Evolutionary conservation across 176 grass and related monocot genomes (phyloP), one percentile per base, ranked within the genome.

Genomic region (Oryza glaberrima): DNA sequence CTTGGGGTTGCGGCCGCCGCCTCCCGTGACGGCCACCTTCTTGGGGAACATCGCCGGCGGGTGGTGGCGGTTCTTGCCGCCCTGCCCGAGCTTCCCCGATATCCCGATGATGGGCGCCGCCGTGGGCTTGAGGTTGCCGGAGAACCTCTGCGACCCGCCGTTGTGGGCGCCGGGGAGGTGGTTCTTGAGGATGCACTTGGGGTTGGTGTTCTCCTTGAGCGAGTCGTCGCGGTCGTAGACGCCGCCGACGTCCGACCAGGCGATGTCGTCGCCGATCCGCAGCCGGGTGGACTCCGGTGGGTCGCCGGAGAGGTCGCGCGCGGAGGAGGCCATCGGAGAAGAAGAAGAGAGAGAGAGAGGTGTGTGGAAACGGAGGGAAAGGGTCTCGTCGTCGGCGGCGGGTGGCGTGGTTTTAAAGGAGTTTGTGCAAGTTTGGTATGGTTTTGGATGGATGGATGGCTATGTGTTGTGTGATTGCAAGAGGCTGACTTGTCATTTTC

Each of bases 221-320:
- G 96, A 99, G n/a, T 94, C 88, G 12, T 99, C 96, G 19, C 93
- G 93, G 67, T 92, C 93, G 80, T 94, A 99, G 7, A 95, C 87
- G 77, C 80, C 82, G 74, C 28, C 77, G 74, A 87, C 68, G 68
- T 88, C 97, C 4, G 81, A 86, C 97, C 97, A 96, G 41, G 91
- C 71, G 71, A 90, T 23, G 11, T 92, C 93, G 20, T 86, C 90
- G 25, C 81, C 88, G 58, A 86, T 85, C 4, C 46, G 81, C 7
- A 84, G 79, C 20, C 58, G 26, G 36, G 44, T 63, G 0, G 93
- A 94, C 13, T 85, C 91, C 74, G 91, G 56, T 66, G 88, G 91
- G 41, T 76, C 34, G 80, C 64, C 51, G 41, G 32, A 11, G n/a
- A 32, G 63, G 15, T 77, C 43, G 49, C 73, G 80, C 2, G 63